A percentile compares a stretch with the other conserved stretches of the same genome.
These are phyloP conservation scores for Chalciporus piperatoides DNA, from an alignment of 1,284 basidiomycete genomes.

Conservation along the genomic window DNA sequence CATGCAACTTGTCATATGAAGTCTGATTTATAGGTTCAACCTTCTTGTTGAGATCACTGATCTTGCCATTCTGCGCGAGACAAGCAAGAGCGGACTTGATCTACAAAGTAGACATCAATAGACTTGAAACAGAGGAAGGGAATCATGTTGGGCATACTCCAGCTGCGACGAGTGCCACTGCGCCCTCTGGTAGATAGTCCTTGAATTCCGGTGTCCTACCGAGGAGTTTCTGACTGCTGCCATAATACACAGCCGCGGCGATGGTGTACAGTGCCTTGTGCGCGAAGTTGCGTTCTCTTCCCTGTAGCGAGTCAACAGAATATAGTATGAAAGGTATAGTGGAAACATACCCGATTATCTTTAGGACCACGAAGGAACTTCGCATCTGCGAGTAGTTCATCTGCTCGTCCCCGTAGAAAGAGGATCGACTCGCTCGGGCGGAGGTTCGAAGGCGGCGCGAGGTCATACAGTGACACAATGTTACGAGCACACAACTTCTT, in stretches of 20 bases:
- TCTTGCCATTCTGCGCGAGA: not conserved
- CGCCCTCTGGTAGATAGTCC: not conserved
- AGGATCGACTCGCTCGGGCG: not conserved
- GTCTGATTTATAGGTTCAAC: not conserved
- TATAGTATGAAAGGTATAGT: not conserved
- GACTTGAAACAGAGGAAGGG: not conserved
- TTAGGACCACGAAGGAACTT: not conserved
- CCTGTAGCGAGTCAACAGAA: not conserved
- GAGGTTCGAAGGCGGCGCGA: not conserved
- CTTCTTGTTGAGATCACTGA: not conserved
- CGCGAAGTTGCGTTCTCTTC: not conserved
- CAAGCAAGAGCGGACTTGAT: not conserved
- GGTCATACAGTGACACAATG: not conserved
- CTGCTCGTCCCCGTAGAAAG: not conserved
- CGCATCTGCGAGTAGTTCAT: not conserved
- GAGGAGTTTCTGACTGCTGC: constrained; percentile 1
- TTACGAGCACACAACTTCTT: not conserved
- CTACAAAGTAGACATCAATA: not conserved
- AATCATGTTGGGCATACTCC: not conserved
- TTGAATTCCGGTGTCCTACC: not conserved
- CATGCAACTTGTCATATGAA: not conserved
- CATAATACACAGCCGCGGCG: not conserved
- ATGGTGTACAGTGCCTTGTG: not conserved
- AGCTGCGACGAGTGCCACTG: not conserved
- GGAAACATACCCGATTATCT: not conserved